Base-by-base conservation (phyloP, 2,329 filamentous ascomycete species). In the Penicillium sp. region DNA sequence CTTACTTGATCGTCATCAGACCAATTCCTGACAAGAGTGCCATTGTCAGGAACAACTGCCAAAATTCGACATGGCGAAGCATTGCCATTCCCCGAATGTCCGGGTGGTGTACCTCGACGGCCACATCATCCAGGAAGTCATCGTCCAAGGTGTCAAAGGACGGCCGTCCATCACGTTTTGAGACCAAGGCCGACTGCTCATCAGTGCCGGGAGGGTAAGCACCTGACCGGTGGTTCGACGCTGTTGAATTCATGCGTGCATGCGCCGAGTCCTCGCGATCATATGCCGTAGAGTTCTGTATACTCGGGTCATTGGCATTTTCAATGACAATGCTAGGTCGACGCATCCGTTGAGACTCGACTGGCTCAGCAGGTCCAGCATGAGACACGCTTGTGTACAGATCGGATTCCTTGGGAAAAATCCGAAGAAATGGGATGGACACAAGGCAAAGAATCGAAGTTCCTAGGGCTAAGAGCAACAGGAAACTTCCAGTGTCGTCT, bases 21-120 rank as follows among this genome's bases (percentile, higher is more conserved):
- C 92, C 92, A 53, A 95, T 84, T 35, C 92, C 92, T 4, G 88
- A 87, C 45, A 96, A 71, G n/a, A 95, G 76, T 26, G 82, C 88
- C 76, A 98, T 85, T 50, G 95, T 80, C 40, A 76, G 65, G 63
- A 93, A 96, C 17, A 94, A 68, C 56, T 93, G 84, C 88, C 89
- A 96, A 64, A 96, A 98, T 49, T 93, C 84, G 32, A 80, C 55
- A 44, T 76, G 79, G 36, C 71, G 71, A 20, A 95, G 67, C 58
- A 98, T 73, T 11, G 76, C 74, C 57, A 87, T 71, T 48, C 92
- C 92, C 60, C 90, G 85, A 58, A 96, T 84, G 79, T 96, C 92
- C 86, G 85, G 66, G 74, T 81, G 80, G 67, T 83, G 82, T 72
- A 80, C 82, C 72, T 80, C 78, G 72, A 80, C 73, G 65, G 79